Conservation (phyloP, 345 rosid genomes). For the Eutrema heterophyllum region DNA sequence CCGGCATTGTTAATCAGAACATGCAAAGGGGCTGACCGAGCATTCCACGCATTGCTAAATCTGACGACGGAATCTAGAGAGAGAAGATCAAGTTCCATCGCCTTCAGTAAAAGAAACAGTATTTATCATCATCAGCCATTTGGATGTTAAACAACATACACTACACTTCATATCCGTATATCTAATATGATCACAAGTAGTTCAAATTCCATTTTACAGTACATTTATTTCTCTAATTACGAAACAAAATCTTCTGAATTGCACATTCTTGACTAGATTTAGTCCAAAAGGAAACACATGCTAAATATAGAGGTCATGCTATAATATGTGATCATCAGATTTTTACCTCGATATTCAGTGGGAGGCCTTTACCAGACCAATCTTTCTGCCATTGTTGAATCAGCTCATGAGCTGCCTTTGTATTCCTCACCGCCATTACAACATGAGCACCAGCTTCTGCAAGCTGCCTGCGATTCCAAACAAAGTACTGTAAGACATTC, state of each 20-base stretch:
- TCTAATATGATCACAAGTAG: background rate
- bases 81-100: constrained; percentile 93
- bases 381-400: constrained; percentile 79
- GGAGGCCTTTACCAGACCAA: constrained; percentile 58
- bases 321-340: background rate
- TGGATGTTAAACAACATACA: background rate
- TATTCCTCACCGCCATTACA: constrained; percentile 87
- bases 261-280: background rate
- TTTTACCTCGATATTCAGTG: constrained; percentile 67
- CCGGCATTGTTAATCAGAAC: constrained; percentile 93
- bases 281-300: background rate
- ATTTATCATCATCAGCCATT: constrained; percentile 15
- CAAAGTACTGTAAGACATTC: background rate
- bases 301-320: background rate
- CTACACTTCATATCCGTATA: background rate
- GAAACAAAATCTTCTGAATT: background rate
- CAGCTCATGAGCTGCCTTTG: constrained; percentile 57
- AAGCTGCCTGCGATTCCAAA: constrained; percentile 47
- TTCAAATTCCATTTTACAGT: background rate
- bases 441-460: constrained; percentile 96
- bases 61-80: constrained; percentile 74
- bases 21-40: constrained; percentile 56
- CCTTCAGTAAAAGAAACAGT: constrained; percentile 36
- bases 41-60: constrained; percentile 72
- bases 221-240: background rate